These are phyloP conservation scores for Xylaria digitata DNA, from an alignment of 2,329 filamentous ascomycete genomes.

Conservation along the genomic window DNA sequence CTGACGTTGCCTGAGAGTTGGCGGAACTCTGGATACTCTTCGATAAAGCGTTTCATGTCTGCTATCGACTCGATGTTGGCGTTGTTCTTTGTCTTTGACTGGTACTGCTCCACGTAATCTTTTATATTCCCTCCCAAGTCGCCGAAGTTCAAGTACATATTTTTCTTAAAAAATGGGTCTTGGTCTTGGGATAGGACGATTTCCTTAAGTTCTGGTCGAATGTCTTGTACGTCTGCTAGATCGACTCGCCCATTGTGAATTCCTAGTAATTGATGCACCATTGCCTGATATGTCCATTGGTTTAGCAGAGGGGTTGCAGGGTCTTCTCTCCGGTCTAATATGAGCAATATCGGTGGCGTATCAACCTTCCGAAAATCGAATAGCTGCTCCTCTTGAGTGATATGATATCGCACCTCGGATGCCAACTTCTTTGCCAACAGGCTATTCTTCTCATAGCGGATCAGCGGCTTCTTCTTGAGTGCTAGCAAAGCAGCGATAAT, in stretches of 20 bases:
- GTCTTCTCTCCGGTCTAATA: conserved; percentile 92
- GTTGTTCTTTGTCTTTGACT: conserved; percentile 95
- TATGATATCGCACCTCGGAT: conserved; percentile 89
- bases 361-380: conserved; percentile 97
- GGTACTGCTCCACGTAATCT: conserved; percentile 98
- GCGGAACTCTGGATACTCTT: conserved; percentile 97
- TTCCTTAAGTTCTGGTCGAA: conserved; percentile 88
- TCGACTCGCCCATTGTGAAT: conserved; percentile 96
- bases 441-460: conserved; percentile 93
- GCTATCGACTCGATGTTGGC: conserved; percentile 96
- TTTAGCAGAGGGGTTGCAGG: conserved; percentile 93
- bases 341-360: conserved; percentile 89
- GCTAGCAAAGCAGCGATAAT: conserved; percentile 85
- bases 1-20: conserved; percentile 98
- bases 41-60: conserved; percentile 99
- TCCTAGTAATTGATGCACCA: conserved; percentile 96
- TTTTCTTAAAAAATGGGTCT: conserved; percentile 98
- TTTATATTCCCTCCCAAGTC: conserved; percentile 96
- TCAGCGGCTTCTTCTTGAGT: conserved; percentile 95
- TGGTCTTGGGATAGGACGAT: conserved; percentile 97
- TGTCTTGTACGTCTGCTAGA: conserved; percentile 83
- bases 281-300: conserved; percentile 99
- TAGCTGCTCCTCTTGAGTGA: conserved; percentile 94
- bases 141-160: conserved; percentile 98
- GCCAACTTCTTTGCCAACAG: conserved; percentile 91